Conservation (phyloP, 2,329 filamentous ascomycete genomes). For the Hyphodiscus sp. region DNA sequence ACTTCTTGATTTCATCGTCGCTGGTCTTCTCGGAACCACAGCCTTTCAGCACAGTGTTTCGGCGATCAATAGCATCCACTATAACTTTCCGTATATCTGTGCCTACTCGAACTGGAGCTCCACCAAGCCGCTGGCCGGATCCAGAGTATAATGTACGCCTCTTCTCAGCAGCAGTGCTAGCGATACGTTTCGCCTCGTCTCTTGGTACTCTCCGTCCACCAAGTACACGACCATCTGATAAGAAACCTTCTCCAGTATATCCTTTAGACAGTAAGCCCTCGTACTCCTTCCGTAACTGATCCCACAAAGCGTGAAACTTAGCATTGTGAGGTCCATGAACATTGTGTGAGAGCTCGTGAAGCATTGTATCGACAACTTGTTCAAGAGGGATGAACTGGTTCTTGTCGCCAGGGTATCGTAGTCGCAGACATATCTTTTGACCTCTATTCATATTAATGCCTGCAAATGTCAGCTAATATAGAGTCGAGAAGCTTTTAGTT, state of each 20-base stretch:
- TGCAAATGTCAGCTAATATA: slow-evolving; percentile 23
- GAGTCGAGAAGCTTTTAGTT: neutral
- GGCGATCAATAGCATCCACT: slow-evolving; percentile 62
- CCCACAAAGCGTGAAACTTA: slow-evolving; percentile 80
- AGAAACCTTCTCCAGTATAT: slow-evolving; percentile 85
- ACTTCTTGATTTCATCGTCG: slow-evolving; percentile 58
- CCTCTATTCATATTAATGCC: slow-evolving; percentile 74
- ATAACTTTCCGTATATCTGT: slow-evolving; percentile 68
- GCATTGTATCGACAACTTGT: slow-evolving; percentile 79
- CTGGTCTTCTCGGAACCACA: slow-evolving; percentile 63
- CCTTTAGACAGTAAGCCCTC: slow-evolving; percentile 70
- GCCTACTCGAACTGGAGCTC: slow-evolving; percentile 47
- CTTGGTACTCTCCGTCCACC: slow-evolving; percentile 61
- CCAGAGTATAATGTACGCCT: slow-evolving; percentile 51
- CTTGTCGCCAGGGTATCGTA: slow-evolving; percentile 69
- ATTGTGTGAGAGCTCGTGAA: slow-evolving; percentile 91
- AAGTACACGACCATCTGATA: slow-evolving; percentile 66
- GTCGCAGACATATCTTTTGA: slow-evolving; percentile 71
- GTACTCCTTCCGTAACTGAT: slow-evolving; percentile 82
- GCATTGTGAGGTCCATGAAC: slow-evolving; percentile 76
- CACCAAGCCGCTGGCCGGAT: slow-evolving; percentile 68
- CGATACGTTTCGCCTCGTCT: slow-evolving; percentile 68
- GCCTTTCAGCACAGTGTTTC: slow-evolving; percentile 60
- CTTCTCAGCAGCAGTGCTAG: slow-evolving; percentile 68
- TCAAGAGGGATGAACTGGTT: slow-evolving; percentile 76